Percentiles rank a stretch among this genome's conserved stretches.
These are phyloP conservation scores for Taphrina communis DNA, from an alignment of 1,139 yeast genomes.

Conservation along the genomic window DNA sequence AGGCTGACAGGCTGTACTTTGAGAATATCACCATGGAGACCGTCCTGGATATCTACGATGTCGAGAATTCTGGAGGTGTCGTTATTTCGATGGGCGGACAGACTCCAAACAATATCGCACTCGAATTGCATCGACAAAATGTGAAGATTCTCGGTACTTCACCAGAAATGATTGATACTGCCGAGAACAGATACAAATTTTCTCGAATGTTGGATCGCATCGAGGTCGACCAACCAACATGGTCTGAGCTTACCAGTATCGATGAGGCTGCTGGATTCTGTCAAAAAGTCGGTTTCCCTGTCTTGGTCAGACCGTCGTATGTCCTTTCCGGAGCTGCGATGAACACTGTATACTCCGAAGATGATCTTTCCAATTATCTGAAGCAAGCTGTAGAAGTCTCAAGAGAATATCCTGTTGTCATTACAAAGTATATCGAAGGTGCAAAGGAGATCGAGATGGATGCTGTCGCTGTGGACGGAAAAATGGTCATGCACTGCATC, in stretches of 20 bases:
- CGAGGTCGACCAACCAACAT: slow-evolving; percentile 98
- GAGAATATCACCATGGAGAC: slow-evolving; percentile 95
- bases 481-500: slow-evolving; percentile 94
- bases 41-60: slow-evolving; percentile 91
- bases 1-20: slow-evolving; percentile 95
- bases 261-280: slow-evolving; percentile 95
- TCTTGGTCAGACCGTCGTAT: slow-evolving; percentile 95
- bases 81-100: slow-evolving; percentile 99
- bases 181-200: slow-evolving; percentile 97
- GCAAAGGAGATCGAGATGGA: slow-evolving; percentile 99
- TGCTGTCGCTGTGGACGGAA: slow-evolving; percentile 95
- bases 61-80: slow-evolving; percentile 90
- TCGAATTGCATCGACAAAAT: slow-evolving; percentile 89
- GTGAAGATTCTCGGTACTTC: slow-evolving; percentile 96
- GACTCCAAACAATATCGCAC: slow-evolving; percentile 94
- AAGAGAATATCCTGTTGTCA: slow-evolving; percentile 96
- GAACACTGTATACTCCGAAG: slow-evolving; percentile 92
- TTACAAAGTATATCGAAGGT: slow-evolving; percentile 94
- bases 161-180: slow-evolving; percentile 98
- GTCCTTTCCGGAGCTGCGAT: slow-evolving; percentile 99
- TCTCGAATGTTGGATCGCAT: slow-evolving; percentile 96
- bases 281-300: slow-evolving; percentile 89
- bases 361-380: slow-evolving; percentile 84
- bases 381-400: slow-evolving; percentile 96
- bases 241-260: slow-evolving; percentile 95